phyloP scores from a whole-genome alignment of 768 basidiomycete species.

The Mycena galopus region DNA sequence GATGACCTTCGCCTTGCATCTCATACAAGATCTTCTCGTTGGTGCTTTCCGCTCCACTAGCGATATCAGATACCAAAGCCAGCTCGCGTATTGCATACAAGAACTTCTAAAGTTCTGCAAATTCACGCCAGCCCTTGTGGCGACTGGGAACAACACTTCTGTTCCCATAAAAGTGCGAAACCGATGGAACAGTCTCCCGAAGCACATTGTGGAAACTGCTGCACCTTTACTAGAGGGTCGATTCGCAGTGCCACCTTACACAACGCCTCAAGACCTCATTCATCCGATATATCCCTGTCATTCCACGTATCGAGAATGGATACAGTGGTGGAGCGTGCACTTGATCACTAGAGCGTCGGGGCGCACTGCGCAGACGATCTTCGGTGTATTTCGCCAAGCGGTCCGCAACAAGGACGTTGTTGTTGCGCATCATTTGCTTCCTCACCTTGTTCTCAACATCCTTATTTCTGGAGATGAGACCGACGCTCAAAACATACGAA shows the following conservation, averaged over 20 bases:
- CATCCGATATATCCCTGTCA: slow-evolving; percentile 86
- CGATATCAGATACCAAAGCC: slow-evolving; percentile 91
- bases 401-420: slow-evolving; percentile 91
- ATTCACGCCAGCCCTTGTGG: slow-evolving; percentile 83
- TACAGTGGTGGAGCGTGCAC: slow-evolving; percentile 89
- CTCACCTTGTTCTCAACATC: slow-evolving; percentile 90
- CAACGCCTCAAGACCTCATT: slow-evolving; percentile 50
- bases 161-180: slow-evolving; percentile 76
- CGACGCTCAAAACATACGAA: slow-evolving; percentile 73
- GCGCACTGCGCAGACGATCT: slow-evolving; percentile 73
- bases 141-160: slow-evolving; percentile 60
- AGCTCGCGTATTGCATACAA: slow-evolving; percentile 93
- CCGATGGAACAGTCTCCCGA: slow-evolving; percentile 85
- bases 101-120: slow-evolving; percentile 89
- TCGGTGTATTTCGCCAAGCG: slow-evolving; percentile 81
- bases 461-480: slow-evolving; percentile 79
- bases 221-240: slow-evolving; percentile 84
- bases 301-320: slow-evolving; percentile 95
- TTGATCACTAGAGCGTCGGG: slow-evolving; percentile 79
- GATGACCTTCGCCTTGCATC: slow-evolving; percentile 83
- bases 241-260: slow-evolving; percentile 65
- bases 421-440: slow-evolving; percentile 93
- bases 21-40: slow-evolving; percentile 88
- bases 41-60: slow-evolving; percentile 93
- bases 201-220: slow-evolving; percentile 87